Evolutionary conservation across 345 rosid genomes (phyloP), one percentile per base, ranked within the genome.

Genomic region (Salix arbutifolia): DNA sequence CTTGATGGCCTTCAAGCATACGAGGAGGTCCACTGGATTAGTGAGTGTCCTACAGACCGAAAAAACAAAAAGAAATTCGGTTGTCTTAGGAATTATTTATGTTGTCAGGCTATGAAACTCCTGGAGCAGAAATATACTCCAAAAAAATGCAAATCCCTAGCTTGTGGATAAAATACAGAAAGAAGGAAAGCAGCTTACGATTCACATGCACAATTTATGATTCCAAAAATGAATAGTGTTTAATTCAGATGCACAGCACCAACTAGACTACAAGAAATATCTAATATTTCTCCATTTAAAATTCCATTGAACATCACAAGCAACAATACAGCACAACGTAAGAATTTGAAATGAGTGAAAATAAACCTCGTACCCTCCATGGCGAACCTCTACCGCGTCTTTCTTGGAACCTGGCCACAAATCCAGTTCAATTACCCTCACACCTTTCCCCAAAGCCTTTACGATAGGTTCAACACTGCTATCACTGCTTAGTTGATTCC

Each of bases 391-490:
- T 1, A 88, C 89, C 76, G 83, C 75, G 10, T 85, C 81, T 50
- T 83, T 83, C 3, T 82, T 77, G 67, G 87, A 64, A 84, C 79
- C 84, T 18, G 97, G 94, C 98, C 98, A 91, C 69, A 94, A 80
- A 86, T 94, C 98, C 73, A 94, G 83, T 82, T 94, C 98, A 68
- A 94, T 92, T 2, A 90, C 95, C 81, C 96, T 86, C 9, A 94
- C 96, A 50, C 96, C 92, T 65, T 48, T 79, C 62, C 28, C 23
- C 25, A 94, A 78, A 81, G 98, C 92, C 60, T 77, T 78, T 48
- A 67, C 82, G 37, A 94, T 94, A 2, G 98, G 96, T 44, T 80
- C 84, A 1, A 40, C 75, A 76, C 94, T 89, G 83, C 97, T 84
- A 18, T 79, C 50, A 38, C 97, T 94, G 72, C 84, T 86, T 11